Evolutionary conservation across 2,329 filamentous ascomycete genomes (phyloP).

Genomic region (Berkeleyomyces rouxiae): DNA sequence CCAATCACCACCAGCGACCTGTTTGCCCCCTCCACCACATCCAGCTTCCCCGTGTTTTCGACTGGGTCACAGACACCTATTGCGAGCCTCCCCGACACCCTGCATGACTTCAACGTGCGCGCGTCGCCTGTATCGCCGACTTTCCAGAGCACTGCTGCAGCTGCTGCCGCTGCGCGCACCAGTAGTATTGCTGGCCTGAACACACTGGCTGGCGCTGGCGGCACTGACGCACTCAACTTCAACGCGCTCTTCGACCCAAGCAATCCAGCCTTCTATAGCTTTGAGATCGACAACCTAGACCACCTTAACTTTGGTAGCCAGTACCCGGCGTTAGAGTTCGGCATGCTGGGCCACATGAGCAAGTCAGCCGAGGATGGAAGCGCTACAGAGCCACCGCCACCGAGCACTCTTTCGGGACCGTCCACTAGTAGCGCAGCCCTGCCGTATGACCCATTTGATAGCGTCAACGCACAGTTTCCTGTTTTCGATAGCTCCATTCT

Average conservation of each 20-base stretch:
- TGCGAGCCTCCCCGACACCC: constrained; percentile 28
- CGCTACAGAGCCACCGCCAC: constrained; percentile 26
- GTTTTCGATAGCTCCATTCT: constrained; percentile 35
- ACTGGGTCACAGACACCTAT: constrained; percentile 28
- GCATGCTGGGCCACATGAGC: constrained; percentile 91
- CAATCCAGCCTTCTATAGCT: constrained; percentile 86
- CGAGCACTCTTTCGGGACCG: constrained; percentile 2
- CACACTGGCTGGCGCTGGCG: constrained; percentile 33
- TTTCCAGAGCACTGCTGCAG: constrained; percentile 35
- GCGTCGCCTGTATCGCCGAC: constrained; percentile 60
- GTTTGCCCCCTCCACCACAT: constrained; percentile 30
- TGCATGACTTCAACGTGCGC: constrained; percentile 41
- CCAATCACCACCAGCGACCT: constrained; percentile 27
- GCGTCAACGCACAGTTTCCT: constrained; percentile 17
- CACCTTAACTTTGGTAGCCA: constrained; percentile 61
- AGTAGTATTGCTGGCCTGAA: constrained; percentile 31
- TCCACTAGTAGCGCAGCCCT: background rate
- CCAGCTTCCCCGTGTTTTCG: constrained; percentile 36
- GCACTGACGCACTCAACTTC: constrained; percentile 34
- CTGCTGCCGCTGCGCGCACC: constrained; percentile 20
- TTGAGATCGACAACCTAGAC: constrained; percentile 83
- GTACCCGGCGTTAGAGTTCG: constrained; percentile 88
- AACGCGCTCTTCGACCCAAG: constrained; percentile 68
- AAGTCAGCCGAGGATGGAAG: constrained; percentile 14
- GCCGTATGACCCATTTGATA: constrained; percentile 6